These are phyloP conservation scores for Mortierella hygrophila DNA, from an alignment of 192 early-diverging fungal species.

Conservation along the genomic window DNA sequence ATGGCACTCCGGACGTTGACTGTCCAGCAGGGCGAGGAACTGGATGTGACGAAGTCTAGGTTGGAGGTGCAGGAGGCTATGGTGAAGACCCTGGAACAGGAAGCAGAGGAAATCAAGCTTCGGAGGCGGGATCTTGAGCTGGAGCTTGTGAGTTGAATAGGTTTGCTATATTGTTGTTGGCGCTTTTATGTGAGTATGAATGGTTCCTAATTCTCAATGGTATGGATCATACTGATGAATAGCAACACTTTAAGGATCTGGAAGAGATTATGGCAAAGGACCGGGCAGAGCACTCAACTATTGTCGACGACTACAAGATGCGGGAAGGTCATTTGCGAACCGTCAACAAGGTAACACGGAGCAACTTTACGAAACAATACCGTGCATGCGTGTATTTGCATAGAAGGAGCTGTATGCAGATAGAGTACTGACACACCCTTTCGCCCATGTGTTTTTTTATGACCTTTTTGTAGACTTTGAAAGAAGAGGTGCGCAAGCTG, in stretches of 20 bases:
- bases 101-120: background rate
- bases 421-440: too few species aligned
- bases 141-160: constrained; percentile 28
- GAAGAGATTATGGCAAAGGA: constrained; percentile 54
- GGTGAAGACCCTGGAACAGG: background rate
- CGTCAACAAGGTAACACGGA: constrained; percentile 71
- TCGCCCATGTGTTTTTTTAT: background rate
- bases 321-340: constrained; percentile 75
- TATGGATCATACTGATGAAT: background rate
- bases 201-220: background rate
- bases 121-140: constrained; percentile 14
- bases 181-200: background rate
- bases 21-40: background rate
- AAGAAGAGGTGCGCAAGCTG: constrained; percentile 82
- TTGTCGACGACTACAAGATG: constrained; percentile 68
- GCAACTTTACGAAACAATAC: background rate
- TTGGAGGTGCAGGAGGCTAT: background rate
- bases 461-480: constrained; percentile 65
- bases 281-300: constrained; percentile 22
- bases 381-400: too few species aligned
- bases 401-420: too few species aligned
- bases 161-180: background rate
- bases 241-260: constrained; percentile 54
- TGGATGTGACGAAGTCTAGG: background rate
- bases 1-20: background rate